Percentiles rank a stretch among this genome's conserved stretches.
These are phyloP conservation scores for Piedraia hortae DNA, from an alignment of 2,329 filamentous ascomycete species.

Conservation along the genomic window DNA sequence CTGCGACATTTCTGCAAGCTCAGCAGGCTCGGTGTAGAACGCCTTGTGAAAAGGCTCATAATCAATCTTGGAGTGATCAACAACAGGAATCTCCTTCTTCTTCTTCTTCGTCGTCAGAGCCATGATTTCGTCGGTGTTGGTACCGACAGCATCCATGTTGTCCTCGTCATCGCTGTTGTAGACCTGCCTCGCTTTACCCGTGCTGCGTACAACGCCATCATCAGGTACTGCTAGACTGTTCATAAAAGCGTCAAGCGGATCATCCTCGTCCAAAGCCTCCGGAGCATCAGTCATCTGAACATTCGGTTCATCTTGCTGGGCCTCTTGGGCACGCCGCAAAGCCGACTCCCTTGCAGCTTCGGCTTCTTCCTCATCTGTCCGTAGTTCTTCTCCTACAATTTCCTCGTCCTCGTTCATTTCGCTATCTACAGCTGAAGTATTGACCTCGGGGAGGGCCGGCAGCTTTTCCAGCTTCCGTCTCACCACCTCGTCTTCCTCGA, in stretches of 20 bases:
- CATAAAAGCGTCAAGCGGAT: constrained; percentile 97
- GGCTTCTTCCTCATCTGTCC: constrained; percentile 64
- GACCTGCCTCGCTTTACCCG: constrained; percentile 44
- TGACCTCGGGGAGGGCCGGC: constrained; percentile 40
- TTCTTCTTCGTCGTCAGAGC: constrained; percentile 43
- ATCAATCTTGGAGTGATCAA: constrained; percentile 68
- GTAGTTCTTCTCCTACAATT: constrained; percentile 36
- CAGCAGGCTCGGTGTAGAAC: constrained; percentile 77
- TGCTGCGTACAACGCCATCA: constrained; percentile 16
- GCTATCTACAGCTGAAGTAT: constrained; percentile 23
- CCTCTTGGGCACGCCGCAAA: constrained; percentile 40
- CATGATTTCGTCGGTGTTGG: constrained; percentile 35
- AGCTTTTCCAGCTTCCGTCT: constrained; percentile 78
- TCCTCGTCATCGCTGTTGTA: constrained; percentile 68
- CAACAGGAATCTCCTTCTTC: constrained; percentile 78
- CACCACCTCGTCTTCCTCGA: constrained; percentile 68
- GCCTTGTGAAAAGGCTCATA: constrained; percentile 72
- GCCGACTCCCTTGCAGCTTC: constrained; percentile 57
- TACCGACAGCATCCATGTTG: constrained; percentile 32
- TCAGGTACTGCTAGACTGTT: constrained; percentile 30
- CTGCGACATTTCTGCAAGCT: constrained; percentile 58
- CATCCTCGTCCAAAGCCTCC: constrained; percentile 38
- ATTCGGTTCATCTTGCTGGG: constrained; percentile 18
- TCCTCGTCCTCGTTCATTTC: constrained; percentile 21
- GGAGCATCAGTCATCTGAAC: constrained; percentile 16